Conservation (phyloP, 225 moss, liverwort and hornwort genomes). For the Anthoceros angustus region DNA sequence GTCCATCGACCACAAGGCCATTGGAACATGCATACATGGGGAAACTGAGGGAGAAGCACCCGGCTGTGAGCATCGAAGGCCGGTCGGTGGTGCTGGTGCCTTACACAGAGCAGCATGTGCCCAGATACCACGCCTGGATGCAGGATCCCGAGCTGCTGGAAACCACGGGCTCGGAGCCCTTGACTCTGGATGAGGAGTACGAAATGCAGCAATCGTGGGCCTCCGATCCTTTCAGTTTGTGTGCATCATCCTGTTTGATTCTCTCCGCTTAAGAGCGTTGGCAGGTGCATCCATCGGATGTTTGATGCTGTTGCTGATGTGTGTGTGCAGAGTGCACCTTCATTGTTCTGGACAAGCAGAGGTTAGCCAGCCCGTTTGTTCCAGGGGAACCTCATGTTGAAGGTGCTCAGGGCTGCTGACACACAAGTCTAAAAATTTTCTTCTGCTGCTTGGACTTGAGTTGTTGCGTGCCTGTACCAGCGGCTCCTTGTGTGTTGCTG, state of each 20-base stretch:
- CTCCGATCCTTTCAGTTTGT: slow-evolving; percentile 25
- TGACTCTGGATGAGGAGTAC: slow-evolving; percentile 21
- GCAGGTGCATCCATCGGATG: no score
- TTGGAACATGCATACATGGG: no score
- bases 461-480: not conserved
- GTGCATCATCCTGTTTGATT: not conserved
- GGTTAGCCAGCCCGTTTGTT: slow-evolving; percentile 8
- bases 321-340: slow-evolving; percentile 28
- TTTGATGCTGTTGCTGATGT: not conserved
- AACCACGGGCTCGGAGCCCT: slow-evolving; percentile 21
- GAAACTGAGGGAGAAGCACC: not conserved
- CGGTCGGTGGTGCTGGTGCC: slow-evolving; percentile 18
- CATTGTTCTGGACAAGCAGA: slow-evolving; percentile 26
- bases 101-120: slow-evolving; percentile 25
- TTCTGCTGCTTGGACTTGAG: not conserved
- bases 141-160: slow-evolving; percentile 22
- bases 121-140: slow-evolving; percentile 25
- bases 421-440: not conserved
- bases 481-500: not conserved
- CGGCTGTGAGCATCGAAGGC: slow-evolving; percentile 14
- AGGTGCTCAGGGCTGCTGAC: slow-evolving; percentile 15
- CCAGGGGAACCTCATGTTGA: slow-evolving; percentile 13
- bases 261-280: not conserved
- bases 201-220: slow-evolving; percentile 24
- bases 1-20: no score